Percentiles rank a stretch among this genome's conserved stretches.
phyloP scores from a whole-genome alignment of 177 flowering plant species.

The Telopea speciosissima region DNA sequence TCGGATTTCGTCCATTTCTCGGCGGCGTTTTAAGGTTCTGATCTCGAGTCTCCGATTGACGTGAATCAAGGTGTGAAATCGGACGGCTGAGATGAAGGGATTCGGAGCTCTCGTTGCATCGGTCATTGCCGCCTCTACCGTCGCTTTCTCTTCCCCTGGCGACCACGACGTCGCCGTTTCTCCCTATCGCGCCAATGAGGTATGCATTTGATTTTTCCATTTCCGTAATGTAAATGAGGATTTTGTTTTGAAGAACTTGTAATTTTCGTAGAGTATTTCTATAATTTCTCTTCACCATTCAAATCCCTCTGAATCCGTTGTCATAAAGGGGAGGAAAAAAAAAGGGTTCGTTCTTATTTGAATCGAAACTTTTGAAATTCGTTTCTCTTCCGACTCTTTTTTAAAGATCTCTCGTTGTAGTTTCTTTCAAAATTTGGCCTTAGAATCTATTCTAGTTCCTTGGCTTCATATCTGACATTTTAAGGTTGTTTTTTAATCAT shows the following conservation, averaged over 20 bases:
- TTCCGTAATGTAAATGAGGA: not conserved
- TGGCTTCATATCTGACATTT: not conserved
- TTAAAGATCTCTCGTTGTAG: not conserved
- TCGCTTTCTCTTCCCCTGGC: constrained; percentile 30
- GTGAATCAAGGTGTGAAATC: not conserved
- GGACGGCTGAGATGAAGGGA: constrained; percentile 36
- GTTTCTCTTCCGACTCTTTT: too few relatives aligned
- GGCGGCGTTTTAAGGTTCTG: not conserved
- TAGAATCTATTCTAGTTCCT: not conserved
- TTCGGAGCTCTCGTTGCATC: constrained; percentile 47
- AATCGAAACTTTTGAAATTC: too few relatives aligned
- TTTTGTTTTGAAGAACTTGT: not conserved
- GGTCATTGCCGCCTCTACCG: constrained; percentile 47
- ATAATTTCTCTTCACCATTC: too few relatives aligned
- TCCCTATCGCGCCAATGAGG: constrained; percentile 23
- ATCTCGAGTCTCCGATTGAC: not conserved
- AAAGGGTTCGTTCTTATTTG: too few relatives aligned
- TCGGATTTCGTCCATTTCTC: constrained; percentile 34
- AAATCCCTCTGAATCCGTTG: too few relatives aligned
- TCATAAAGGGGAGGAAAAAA: too few relatives aligned
- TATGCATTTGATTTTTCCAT: constrained; percentile 8
- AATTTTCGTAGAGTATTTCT: not conserved
- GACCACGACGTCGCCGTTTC: constrained; percentile 14
- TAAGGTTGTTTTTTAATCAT: not conserved
- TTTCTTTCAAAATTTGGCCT: too few relatives aligned